These are phyloP conservation scores for Toxoplasma gondii DNA, from an alignment of 169 alveolate species.

Conservation along the genomic window DNA sequence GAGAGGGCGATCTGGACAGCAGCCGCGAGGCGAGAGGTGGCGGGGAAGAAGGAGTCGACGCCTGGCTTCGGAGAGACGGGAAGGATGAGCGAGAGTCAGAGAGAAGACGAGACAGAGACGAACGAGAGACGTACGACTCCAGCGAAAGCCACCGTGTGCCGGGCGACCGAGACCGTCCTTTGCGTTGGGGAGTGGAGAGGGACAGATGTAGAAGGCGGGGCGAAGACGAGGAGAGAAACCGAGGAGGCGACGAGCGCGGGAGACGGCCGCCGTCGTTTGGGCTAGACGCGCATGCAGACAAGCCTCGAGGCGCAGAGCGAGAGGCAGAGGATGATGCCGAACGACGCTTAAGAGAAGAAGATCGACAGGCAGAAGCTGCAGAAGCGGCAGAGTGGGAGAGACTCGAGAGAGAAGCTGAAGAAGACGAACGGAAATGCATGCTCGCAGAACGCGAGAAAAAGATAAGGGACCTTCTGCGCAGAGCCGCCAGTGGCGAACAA, in stretches of 20 bases:
- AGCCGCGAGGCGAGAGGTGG: neutral
- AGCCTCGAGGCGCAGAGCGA: neutral
- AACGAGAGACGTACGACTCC: neutral
- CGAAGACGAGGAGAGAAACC: neutral
- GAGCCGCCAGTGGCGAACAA: neutral
- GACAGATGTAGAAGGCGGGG: neutral
- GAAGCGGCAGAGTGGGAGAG: conserved; percentile 45
- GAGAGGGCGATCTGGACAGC: neutral
- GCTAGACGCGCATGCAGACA: neutral
- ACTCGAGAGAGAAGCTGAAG: conserved; percentile 38
- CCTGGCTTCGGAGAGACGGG: neutral
- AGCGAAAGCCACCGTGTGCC: neutral
- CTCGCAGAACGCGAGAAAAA: neutral
- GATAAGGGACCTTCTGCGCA: neutral
- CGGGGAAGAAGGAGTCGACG: neutral
- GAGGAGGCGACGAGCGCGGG: neutral
- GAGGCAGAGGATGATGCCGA: neutral
- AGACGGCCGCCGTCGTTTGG: neutral
- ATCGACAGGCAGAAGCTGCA: conserved; percentile 38
- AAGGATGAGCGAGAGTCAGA: too few relatives aligned
- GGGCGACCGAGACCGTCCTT: neutral
- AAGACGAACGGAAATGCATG: conserved; percentile 15
- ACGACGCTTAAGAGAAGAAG: neutral
- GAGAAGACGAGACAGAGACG: too few relatives aligned
- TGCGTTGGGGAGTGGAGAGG: neutral